Base-by-base conservation (phyloP, 2,329 filamentous ascomycete species). In the Clarireedia hainanense region DNA sequence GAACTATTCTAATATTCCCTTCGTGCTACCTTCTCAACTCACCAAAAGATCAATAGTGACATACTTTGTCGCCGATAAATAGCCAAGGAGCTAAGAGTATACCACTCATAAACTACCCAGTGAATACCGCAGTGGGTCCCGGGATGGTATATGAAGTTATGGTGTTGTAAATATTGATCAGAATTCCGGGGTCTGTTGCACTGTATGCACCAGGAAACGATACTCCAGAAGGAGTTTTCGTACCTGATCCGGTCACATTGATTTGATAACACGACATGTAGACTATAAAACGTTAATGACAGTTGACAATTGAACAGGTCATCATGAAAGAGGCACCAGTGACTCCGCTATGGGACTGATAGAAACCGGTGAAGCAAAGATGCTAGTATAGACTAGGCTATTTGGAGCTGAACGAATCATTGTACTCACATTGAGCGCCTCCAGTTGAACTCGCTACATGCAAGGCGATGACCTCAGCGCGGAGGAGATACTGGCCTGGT, bases 401-500 rank as follows among this genome's bases (percentile, higher is more conserved):
- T 34, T 34, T 34, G 30, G 30, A 34, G 30, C 30, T 34, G 30
- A 34, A 34, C 10, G 30, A 34, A 34, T 34, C 30, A 34, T 34
- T 12, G 3, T 34, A 34, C 30, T 34, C 30, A 34, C 30, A 70
- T 55, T 74, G 71, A 20, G 72, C 71, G 14, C 65, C 67, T 20
- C 70, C 73, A 14, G 58, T 57, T 12, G 58, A 64, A 57, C 68
- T 67, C 15, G 78, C 78, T 17, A 78, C 76, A 68, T 81, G 78
- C 46, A 81, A 70, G 6, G 78, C 78, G 43, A 80, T 72, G 34
- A 77, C 71, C 70, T 82, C 79, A 27, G 77, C 75, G 45, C 79
- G 74, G 65, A 83, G 69, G 27, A 82, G 74, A 61, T 81, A 81
- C 50, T 80, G 72, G 46, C 79, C 79, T 1, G 76, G 70, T 3